Percentiles rank a stretch among this genome's conserved stretches.
These are phyloP conservation scores for Cicer judaicum DNA, from an alignment of 306 rosid species.

Conservation along the genomic window DNA sequence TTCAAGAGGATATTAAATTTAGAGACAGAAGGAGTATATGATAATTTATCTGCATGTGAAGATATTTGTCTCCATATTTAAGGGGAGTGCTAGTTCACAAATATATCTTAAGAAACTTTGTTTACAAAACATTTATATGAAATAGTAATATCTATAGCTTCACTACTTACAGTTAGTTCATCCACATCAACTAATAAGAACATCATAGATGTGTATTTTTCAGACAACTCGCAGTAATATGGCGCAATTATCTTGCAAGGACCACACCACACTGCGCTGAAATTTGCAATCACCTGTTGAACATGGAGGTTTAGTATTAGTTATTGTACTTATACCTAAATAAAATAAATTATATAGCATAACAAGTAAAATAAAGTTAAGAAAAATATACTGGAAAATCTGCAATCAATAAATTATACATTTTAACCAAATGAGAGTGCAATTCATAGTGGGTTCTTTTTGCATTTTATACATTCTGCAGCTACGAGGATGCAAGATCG, in stretches of 20 bases:
- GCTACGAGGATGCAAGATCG: too few species aligned
- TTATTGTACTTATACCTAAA: neutral
- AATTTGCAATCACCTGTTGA: slow-evolving; percentile 87
- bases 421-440: neutral
- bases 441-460: neutral
- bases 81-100: slow-evolving; percentile 12
- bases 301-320: slow-evolving; percentile 40
- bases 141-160: slow-evolving; percentile 14
- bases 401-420: slow-evolving; percentile 15
- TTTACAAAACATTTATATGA: slow-evolving; percentile 10
- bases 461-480: too few species aligned
- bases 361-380: neutral
- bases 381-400: slow-evolving; percentile 28
- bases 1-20: too few species aligned
- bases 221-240: slow-evolving; percentile 76
- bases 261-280: slow-evolving; percentile 98
- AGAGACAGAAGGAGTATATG: neutral
- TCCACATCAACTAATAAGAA: slow-evolving; percentile 89
- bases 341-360: slow-evolving; percentile 2
- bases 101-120: neutral
- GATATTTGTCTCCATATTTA: neutral
- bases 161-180: slow-evolving; percentile 80
- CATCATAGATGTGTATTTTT: slow-evolving; percentile 74
- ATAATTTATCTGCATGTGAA: neutral
- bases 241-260: slow-evolving; percentile 90